A percentile compares a stretch with the other conserved stretches of the same genome.
phyloP scores from a whole-genome alignment of 2,329 filamentous ascomycete genomes.

The Aureobasidium sp. region DNA sequence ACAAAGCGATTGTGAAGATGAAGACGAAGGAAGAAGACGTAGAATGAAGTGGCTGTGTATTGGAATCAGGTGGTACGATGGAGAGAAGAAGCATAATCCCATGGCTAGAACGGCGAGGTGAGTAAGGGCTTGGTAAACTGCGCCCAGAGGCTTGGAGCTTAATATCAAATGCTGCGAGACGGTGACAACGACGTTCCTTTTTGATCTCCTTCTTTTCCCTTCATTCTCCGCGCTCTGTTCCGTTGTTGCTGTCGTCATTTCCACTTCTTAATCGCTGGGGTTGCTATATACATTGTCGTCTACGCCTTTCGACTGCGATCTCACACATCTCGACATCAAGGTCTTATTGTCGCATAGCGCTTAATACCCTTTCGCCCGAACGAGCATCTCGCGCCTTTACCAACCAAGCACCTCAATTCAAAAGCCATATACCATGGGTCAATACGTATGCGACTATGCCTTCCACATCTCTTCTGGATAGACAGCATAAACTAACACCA shows the following conservation, averaged over 20 bases:
- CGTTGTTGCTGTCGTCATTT: neutral
- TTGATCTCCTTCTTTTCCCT: neutral
- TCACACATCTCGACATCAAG: neutral
- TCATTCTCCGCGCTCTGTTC: neutral
- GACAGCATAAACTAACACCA: neutral
- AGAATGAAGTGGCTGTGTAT: neutral
- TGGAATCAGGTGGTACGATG: neutral
- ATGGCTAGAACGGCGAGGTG: neutral
- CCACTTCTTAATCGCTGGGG: too few relatives aligned
- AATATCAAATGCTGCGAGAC: neutral
- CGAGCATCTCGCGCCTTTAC: neutral
- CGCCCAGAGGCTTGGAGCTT: slow-evolving; percentile 5
- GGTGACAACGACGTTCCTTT: neutral
- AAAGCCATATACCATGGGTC: neutral
- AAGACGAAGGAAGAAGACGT: neutral
- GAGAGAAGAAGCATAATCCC: too few relatives aligned
- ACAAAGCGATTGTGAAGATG: neutral
- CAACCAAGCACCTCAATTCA: neutral
- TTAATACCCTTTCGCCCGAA: neutral
- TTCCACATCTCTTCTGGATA: neutral
- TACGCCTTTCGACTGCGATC: neutral
- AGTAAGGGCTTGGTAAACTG: slow-evolving; percentile 3
- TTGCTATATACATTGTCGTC: neutral
- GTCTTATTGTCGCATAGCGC: neutral
- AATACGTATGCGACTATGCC: neutral